These are phyloP conservation scores for Emergomyces pasteurianus DNA, from an alignment of 2,329 filamentous ascomycete species.

Conservation along the genomic window DNA sequence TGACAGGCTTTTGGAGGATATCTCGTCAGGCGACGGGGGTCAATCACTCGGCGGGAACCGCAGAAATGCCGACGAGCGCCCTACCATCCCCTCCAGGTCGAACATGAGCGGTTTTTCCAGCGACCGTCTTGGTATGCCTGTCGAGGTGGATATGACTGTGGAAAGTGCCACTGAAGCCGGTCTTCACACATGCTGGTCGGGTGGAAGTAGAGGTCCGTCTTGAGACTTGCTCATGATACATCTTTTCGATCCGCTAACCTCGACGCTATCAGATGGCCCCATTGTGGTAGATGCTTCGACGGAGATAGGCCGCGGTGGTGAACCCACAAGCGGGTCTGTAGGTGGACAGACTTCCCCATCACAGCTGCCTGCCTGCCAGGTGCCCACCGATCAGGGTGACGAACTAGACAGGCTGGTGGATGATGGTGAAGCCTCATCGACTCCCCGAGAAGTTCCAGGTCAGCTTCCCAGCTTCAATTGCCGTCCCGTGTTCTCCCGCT, in stretches of 20 bases:
- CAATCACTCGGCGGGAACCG: neutral
- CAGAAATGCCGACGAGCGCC: neutral
- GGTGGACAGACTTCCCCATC: neutral
- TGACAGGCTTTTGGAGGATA: neutral
- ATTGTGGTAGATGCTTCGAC: neutral
- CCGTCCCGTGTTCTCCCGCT: neutral
- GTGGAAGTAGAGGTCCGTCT: neutral
- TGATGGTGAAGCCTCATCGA: neutral
- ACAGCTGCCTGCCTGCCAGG: neutral
- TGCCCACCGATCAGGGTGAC: neutral
- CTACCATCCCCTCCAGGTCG: neutral
- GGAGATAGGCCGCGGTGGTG: neutral
- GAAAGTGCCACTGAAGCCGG: neutral
- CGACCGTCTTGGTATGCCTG: neutral
- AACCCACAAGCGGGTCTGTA: neutral
- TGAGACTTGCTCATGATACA: neutral
- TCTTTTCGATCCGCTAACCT: neutral
- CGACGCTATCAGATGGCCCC: neutral
- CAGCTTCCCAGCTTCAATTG: neutral
- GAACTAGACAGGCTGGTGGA: neutral
- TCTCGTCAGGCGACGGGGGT: neutral
- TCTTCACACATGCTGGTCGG: neutral
- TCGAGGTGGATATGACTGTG: neutral
- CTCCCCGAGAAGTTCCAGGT: neutral
- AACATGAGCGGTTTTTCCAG: neutral